Evolutionary conservation across 805 yeast species (phyloP).

Genomic region (Saccharomycopsis capsularis): DNA sequence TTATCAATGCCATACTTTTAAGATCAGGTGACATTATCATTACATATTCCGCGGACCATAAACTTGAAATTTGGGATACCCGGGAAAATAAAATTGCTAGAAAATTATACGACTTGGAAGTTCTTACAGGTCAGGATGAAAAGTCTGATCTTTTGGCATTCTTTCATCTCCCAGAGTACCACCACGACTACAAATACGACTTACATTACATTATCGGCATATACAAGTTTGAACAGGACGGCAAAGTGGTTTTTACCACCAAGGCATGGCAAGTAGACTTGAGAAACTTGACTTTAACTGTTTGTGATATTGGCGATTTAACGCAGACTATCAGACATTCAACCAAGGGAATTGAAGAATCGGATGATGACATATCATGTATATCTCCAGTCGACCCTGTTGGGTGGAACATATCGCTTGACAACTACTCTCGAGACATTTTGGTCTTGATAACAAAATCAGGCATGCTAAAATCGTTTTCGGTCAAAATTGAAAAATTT

Average conservation of each 20-base stretch:
- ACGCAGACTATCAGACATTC: slow-evolving; percentile 20
- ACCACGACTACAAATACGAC: slow-evolving; percentile 22
- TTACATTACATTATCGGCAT: slow-evolving; percentile 46
- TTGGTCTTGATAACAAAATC: slow-evolving; percentile 50
- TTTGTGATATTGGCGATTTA: slow-evolving; percentile 33
- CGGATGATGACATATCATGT: slow-evolving; percentile 33
- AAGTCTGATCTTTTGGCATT: slow-evolving; percentile 7
- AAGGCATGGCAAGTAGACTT: slow-evolving; percentile 37
- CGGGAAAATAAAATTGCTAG: slow-evolving; percentile 25
- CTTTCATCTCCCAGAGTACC: slow-evolving; percentile 18
- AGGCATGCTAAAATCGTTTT: slow-evolving; percentile 46
- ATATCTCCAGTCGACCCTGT: slow-evolving; percentile 65
- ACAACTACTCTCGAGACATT: slow-evolving; percentile 36
- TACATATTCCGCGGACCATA: slow-evolving; percentile 34
- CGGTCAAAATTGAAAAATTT: slow-evolving; percentile 29
- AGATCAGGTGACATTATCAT: slow-evolving; percentile 41
- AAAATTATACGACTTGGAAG: slow-evolving; percentile 3
- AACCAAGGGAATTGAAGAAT: slow-evolving; percentile 18
- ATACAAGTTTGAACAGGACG: slow-evolving; percentile 30
- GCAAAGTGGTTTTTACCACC: slow-evolving; percentile 14
- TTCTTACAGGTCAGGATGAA: neutral
- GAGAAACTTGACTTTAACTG: slow-evolving; percentile 26
- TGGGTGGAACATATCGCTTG: slow-evolving; percentile 38
- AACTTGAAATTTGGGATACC: slow-evolving; percentile 59
- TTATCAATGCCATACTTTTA: slow-evolving; percentile 42